phyloP scores from a whole-genome alignment of 1,284 basidiomycete genomes.

The Entoloma clypeatum region DNA sequence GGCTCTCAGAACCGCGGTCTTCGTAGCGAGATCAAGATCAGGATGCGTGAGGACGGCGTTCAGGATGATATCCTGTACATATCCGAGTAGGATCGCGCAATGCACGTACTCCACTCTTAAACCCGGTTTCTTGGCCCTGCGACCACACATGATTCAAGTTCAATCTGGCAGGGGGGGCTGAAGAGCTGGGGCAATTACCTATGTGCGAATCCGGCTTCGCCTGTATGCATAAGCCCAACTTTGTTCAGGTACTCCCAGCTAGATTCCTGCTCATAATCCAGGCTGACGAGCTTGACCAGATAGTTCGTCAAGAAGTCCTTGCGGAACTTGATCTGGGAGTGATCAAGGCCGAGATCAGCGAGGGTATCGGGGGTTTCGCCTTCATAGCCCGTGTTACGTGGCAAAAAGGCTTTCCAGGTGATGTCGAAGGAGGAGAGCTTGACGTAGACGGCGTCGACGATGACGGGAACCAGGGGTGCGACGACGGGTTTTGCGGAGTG shows the following conservation, averaged over 20 bases:
- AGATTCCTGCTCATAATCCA: slow-evolving; percentile 40
- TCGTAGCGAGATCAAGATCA: slow-evolving; percentile 32
- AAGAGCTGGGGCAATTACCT: slow-evolving; percentile 16
- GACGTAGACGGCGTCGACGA: slow-evolving; percentile 44
- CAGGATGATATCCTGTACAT: slow-evolving; percentile 30
- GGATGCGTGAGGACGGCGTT: slow-evolving; percentile 29
- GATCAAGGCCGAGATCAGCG: slow-evolving; percentile 39
- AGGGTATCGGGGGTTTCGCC: slow-evolving; percentile 31
- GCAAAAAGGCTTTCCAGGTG: slow-evolving; percentile 40
- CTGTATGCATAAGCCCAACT: slow-evolving; percentile 49
- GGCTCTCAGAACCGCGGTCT: slow-evolving; percentile 39
- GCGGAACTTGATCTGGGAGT: slow-evolving; percentile 45
- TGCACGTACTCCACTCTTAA: slow-evolving; percentile 32
- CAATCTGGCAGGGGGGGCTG: too few relatives aligned
- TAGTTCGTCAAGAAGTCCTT: slow-evolving; percentile 37
- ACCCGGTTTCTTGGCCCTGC: slow-evolving; percentile 27
- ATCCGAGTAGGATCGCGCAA: slow-evolving; percentile 27
- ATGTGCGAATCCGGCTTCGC: slow-evolving; percentile 41
- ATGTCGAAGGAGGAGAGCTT: slow-evolving; percentile 47
- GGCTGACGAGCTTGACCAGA: slow-evolving; percentile 33
- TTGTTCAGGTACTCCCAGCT: slow-evolving; percentile 50
- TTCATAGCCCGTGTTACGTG: slow-evolving; percentile 26
- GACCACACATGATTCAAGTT: not conserved
- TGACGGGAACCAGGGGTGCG: slow-evolving; percentile 37
- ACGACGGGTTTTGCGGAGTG: slow-evolving; percentile 39